phyloP scores from a whole-genome alignment of 139 green algal species.

The Limnomonas spitsbergensis region DNA sequence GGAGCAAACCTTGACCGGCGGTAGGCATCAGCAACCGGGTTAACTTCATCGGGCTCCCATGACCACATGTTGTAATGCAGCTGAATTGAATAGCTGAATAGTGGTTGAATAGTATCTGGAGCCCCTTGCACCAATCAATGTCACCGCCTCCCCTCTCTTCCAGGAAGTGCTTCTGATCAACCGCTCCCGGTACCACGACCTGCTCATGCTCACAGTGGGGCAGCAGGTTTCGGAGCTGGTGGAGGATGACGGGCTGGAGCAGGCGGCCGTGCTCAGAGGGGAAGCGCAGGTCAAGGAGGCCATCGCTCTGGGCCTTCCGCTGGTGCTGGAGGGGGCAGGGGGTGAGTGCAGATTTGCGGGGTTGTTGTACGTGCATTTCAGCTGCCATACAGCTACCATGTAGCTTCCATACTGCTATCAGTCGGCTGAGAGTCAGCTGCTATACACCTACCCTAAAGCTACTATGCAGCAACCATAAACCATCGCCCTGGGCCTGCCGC shows the following conservation, averaged over 20 bases:
- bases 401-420: no score
- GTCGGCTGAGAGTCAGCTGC: no score
- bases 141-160: slow-evolving; percentile 2
- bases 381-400: no score
- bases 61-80: no score
- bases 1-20: no score
- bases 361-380: no score
- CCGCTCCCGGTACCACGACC: slow-evolving; percentile 49
- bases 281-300: slow-evolving; percentile 30
- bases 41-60: no score
- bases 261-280: slow-evolving; percentile 9
- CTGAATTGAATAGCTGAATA: no score
- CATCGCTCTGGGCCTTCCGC: slow-evolving; percentile 50
- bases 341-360: not conserved
- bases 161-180: slow-evolving; percentile 39
- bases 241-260: not conserved
- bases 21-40: no score
- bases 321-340: slow-evolving; percentile 27
- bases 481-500: slow-evolving; percentile 49
- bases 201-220: slow-evolving; percentile 34
- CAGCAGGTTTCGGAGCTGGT: slow-evolving; percentile 12
- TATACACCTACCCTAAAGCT: no score
- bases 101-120: no score
- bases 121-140: no score
- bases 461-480: slow-evolving; percentile 31